Evolutionary conservation across 805 yeast species (phyloP).

Genomic region (Candida argentea): DNA sequence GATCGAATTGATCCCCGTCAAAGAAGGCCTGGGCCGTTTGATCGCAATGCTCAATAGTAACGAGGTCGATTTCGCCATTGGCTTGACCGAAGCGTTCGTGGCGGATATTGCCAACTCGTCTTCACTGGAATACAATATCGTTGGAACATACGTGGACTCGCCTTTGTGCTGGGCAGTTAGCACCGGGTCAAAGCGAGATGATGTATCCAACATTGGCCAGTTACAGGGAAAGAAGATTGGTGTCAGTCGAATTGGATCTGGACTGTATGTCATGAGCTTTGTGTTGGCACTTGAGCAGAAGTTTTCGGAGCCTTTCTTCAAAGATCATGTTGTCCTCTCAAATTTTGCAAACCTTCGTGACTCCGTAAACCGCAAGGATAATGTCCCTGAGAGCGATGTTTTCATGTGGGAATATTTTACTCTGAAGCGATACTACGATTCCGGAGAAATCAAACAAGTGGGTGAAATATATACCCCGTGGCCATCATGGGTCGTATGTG

Average conservation of each 20-base stretch:
- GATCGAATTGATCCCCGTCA: conserved; percentile 57
- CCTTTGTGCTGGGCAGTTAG: conserved; percentile 89
- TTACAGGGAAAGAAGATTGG: conserved; percentile 60
- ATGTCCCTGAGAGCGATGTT: conserved; percentile 49
- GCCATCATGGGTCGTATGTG: conserved; percentile 88
- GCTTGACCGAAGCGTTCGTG: conserved; percentile 85
- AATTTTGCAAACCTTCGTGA: conserved; percentile 71
- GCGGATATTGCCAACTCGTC: conserved; percentile 57
- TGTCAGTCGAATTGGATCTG: conserved; percentile 81
- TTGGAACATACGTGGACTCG: conserved; percentile 77
- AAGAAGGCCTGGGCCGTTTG: conserved; percentile 84
- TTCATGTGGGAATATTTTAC: conserved; percentile 97
- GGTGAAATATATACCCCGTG: conserved; percentile 93
- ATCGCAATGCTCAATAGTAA: conserved; percentile 58
- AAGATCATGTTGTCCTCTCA: conserved; percentile 46
- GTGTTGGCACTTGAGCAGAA: conserved; percentile 59
- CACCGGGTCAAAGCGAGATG: conserved; percentile 56
- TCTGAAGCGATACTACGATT: conserved; percentile 74
- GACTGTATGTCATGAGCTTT: conserved; percentile 85
- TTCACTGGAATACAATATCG: conserved; percentile 40
- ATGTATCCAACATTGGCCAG: conserved; percentile 39
- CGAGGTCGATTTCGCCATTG: conserved; percentile 72
- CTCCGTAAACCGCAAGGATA: conserved; percentile 51
- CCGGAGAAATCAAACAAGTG: conserved; percentile 65
- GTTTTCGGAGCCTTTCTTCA: conserved; percentile 43